Percentiles rank a stretch among this genome's conserved stretches.
Conservation (phyloP, 805 yeast genomes). For the Suhomyces prunicola region DNA sequence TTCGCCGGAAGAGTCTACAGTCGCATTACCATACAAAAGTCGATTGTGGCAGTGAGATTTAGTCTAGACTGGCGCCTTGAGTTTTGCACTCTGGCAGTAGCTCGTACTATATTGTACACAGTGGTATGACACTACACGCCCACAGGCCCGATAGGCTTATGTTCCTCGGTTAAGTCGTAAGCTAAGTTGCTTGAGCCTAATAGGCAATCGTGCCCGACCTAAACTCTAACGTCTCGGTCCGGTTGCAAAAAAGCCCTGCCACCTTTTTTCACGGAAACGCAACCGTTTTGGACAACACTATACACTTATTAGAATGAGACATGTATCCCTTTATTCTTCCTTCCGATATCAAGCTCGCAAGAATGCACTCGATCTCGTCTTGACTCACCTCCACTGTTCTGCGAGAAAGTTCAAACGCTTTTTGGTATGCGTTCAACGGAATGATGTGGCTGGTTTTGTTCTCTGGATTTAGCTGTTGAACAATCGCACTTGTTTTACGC, state of each 20-base stretch:
- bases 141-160: not conserved
- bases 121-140: not conserved
- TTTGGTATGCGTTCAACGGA: slow-evolving; percentile 41
- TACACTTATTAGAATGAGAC: slow-evolving; percentile 68
- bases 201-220: not conserved
- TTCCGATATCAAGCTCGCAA: slow-evolving; percentile 62
- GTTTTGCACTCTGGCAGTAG: not conserved
- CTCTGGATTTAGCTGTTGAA: slow-evolving; percentile 26
- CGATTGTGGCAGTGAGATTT: not conserved
- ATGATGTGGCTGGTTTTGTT: slow-evolving; percentile 29
- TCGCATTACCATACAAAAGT: not conserved
- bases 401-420: slow-evolving; percentile 39
- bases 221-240: not conserved
- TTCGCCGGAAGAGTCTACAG: not conserved
- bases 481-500: slow-evolving; percentile 29
- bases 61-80: not conserved
- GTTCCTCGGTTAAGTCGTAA: not conserved
- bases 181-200: not conserved
- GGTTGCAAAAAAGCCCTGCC: not conserved
- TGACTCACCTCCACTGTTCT: not conserved
- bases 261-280: slow-evolving; percentile 64
- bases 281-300: slow-evolving; percentile 70
- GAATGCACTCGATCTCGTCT: slow-evolving; percentile 57
- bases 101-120: not conserved
- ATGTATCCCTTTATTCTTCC: slow-evolving; percentile 75